Percentiles rank a stretch among this genome's conserved stretches.
These are phyloP conservation scores for Scutellaria galericulata DNA, from an alignment of 257 asterid genomes.

Conservation along the genomic window DNA sequence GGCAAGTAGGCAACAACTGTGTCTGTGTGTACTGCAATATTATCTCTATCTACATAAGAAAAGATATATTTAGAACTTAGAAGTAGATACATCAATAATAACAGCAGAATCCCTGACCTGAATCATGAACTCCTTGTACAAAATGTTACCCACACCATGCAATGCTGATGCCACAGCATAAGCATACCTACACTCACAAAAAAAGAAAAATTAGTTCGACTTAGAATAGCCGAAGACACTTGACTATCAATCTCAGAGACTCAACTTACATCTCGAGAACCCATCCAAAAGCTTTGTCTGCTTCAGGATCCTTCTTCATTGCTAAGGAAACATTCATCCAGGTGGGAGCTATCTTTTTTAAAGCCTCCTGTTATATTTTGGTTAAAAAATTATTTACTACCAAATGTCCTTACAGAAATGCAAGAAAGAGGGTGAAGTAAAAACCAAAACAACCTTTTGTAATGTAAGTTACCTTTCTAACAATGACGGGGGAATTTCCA, in stretches of 20 bases:
- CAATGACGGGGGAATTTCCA: slow-evolving; percentile 95
- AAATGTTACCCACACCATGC: slow-evolving; percentile 78
- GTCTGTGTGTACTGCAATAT: too few species aligned
- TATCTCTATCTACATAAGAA: slow-evolving; percentile 2
- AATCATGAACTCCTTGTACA: slow-evolving; percentile 94
- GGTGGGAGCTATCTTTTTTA: slow-evolving; percentile 85
- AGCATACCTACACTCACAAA: slow-evolving; percentile 69
- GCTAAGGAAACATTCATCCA: slow-evolving; percentile 98
- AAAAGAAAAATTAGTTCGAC: slow-evolving; percentile 22
- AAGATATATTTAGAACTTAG: neutral
- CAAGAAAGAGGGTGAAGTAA: slow-evolving; percentile 23
- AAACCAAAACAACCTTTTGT: neutral
- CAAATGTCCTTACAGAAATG: slow-evolving; percentile 16
- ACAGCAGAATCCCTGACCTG: slow-evolving; percentile 56
- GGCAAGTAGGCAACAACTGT: neutral
- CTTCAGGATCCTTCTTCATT: slow-evolving; percentile 92
- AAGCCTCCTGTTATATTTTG: slow-evolving; percentile 58
- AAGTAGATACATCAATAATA: neutral
- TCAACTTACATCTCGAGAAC: slow-evolving; percentile 90
- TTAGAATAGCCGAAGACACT: neutral
- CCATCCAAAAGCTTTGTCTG: slow-evolving; percentile 98
- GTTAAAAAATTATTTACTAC: neutral
- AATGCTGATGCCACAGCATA: slow-evolving; percentile 92
- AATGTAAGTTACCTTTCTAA: slow-evolving; percentile 64
- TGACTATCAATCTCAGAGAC: slow-evolving; percentile 13